Evolutionary conservation across 1,284 basidiomycete species (phyloP), one percentile per base, ranked within the genome.

Genomic region (Inonotus hispidus): DNA sequence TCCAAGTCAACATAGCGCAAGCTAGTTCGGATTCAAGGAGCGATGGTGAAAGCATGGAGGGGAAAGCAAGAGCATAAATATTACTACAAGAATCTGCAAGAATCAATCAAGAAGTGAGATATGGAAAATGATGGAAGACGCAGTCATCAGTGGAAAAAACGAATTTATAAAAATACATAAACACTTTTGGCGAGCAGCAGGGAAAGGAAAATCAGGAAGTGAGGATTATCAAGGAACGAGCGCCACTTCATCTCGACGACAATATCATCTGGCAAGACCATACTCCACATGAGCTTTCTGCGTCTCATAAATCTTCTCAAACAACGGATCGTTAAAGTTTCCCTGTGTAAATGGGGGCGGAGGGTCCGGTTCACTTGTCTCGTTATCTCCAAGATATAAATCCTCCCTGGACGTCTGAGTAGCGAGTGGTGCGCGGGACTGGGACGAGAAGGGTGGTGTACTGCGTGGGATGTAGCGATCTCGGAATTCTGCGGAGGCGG

Each of bases 401-500:
- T 23, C 4, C 21, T 45, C 50, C 2, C 21, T 1, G 1, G 53
- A 61, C 6, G 41, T 45, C 23, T 55, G 46, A 11, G 29, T 14
- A 11, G 60, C 60, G 53, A 55, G 27, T n/a, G 41, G 41, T n/a
- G n/a, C n/a, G 38, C n/a, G 5, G 11, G 13, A n/a, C 38, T 13
- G 38, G n/a, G 38, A n/a, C 39, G 25, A 21, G 25, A 41, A 10
- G 21, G 23, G 4, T 16, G 35, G 23, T 2, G 35, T 11, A 25
- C 37, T 39, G 37, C 56, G 56, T 13, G 35, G 46, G 21, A 41
- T 39, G 45, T 58, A 54, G 21, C 37, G 54, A 10, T 57, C 39
- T 16, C 55, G 41, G 37, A 82, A 83, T 63, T 82, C 80, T 6
- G 79, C 74, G 2, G 82, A 82, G 1, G 83, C 82, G 2, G 79